phyloP scores from a whole-genome alignment of 345 rosid species.

The Isatis tinctoria region DNA sequence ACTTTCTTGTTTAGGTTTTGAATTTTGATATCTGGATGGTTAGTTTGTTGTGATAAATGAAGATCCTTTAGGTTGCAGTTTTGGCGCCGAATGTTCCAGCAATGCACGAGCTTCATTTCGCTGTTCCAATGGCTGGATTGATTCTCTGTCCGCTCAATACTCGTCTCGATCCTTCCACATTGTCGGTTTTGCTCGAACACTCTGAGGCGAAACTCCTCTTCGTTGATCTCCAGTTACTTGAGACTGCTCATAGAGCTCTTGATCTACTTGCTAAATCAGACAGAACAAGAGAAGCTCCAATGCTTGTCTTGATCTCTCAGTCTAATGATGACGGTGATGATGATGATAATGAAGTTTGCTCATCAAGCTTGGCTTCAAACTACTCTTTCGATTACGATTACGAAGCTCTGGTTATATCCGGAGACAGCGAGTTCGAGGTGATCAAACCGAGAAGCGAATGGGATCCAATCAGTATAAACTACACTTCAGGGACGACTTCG shows the following conservation, averaged over 20 bases:
- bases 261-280: slow-evolving; percentile 38
- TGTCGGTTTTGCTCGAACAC: slow-evolving; percentile 51
- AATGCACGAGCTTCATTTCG: slow-evolving; percentile 78
- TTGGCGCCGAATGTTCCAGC: slow-evolving; percentile 75
- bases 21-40: neutral
- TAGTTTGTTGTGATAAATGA: neutral
- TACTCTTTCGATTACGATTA: slow-evolving; percentile 38
- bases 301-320: slow-evolving; percentile 47
- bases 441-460: slow-evolving; percentile 53
- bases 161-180: slow-evolving; percentile 51
- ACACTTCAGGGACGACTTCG: slow-evolving; percentile 88
- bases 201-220: slow-evolving; percentile 56
- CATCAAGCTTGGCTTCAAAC: neutral
- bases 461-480: slow-evolving; percentile 82
- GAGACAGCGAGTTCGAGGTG: slow-evolving; percentile 38
- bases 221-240: slow-evolving; percentile 53
- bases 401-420: slow-evolving; percentile 49
- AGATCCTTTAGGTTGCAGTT: slow-evolving; percentile 48
- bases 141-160: slow-evolving; percentile 69
- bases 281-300: slow-evolving; percentile 31
- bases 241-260: slow-evolving; percentile 51
- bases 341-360: neutral
- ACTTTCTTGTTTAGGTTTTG: too few relatives aligned
- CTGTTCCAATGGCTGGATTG: slow-evolving; percentile 79
- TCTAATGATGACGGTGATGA: slow-evolving; percentile 4